These are phyloP conservation scores for Blastomyces silverae DNA, from an alignment of 2,329 filamentous ascomycete genomes.

Conservation along the genomic window DNA sequence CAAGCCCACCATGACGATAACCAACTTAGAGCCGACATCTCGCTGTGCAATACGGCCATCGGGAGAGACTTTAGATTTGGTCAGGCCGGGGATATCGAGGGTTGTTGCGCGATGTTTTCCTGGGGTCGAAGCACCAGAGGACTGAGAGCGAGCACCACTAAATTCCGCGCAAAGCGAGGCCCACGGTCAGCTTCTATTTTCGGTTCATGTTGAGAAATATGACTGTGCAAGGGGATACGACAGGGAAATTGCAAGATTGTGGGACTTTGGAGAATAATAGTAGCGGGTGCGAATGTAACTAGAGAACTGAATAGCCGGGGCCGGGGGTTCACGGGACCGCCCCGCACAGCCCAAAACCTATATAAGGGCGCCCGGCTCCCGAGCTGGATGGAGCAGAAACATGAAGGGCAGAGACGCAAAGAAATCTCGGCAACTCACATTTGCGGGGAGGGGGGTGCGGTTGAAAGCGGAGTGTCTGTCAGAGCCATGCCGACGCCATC, in stretches of 20 bases:
- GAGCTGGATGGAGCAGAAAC: background rate
- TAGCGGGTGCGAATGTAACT: background rate
- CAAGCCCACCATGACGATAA: conserved; percentile 97
- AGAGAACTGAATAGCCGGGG: conserved; percentile 13
- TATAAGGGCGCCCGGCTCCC: background rate
- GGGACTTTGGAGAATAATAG: background rate
- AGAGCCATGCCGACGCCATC: conserved; percentile 49
- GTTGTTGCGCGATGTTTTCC: conserved; percentile 81
- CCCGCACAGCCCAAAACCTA: conserved; percentile 9
- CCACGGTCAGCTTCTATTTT: background rate
- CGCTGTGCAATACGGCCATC: conserved; percentile 89
- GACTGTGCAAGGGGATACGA: background rate
- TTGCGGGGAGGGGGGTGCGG: conserved; percentile 55
- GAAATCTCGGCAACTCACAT: conserved; percentile 44
- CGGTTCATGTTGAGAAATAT: background rate
- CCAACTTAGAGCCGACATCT: conserved; percentile 91
- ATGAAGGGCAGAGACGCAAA: background rate
- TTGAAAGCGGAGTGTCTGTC: conserved; percentile 58
- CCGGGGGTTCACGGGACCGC: conserved; percentile 17
- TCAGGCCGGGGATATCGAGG: conserved; percentile 93
- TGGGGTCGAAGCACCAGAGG: conserved; percentile 70
- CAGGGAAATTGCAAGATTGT: background rate
- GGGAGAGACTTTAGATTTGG: conserved; percentile 87
- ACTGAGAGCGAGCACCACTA: conserved; percentile 63
- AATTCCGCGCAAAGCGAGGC: background rate